Evolutionary conservation across 2,329 filamentous ascomycete genomes (phyloP), one percentile per base, ranked within the genome.

Genomic region (Pseudopyricularia javanii): DNA sequence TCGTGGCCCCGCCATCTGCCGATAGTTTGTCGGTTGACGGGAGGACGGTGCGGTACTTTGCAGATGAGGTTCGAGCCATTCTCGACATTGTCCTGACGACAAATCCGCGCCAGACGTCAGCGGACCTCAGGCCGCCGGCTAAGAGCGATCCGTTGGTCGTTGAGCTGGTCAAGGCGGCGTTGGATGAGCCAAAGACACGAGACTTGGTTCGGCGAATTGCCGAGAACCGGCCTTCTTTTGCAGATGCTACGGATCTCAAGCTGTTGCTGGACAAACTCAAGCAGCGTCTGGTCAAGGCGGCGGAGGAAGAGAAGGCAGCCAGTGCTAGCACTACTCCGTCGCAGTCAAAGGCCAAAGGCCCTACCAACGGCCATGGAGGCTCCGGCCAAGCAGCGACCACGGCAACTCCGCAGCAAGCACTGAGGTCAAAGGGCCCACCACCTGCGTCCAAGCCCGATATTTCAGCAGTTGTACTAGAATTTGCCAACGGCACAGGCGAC

Each of bases 401-500:
- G 14, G 45, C 59, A 3, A 58, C 60, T 7, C 64, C 74, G 7
- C 71, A 74, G 47, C 80, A 83, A 59, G 74, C 78, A 3, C 62
- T 83, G 8, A 75, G 79, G 26, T 82, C 79, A 6, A 83, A 82
- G 58, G 80, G 78, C 0, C 79, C 78, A 1, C 72, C 75, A 2
- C 74, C 74, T 17, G 62, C 73, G 2, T 64, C 67, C 11, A 82
- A 78, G 58, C 76, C 77, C 26, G 83, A 84, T 53, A 76, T 84
- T 45, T 75, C 80, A 1, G 81, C 82, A n/a, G 72, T 86, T 14
- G 78, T 85, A 1, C 78, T 89, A 56, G 83, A 88, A 58, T 88
- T 88, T 63, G 64, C 71, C 5, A 77, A 78, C 48, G 82, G 82
- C 33, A 80, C 72, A 3, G 86, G 85, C 47, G 87, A 91, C 64